Evolutionary conservation across 2,329 filamentous ascomycete species (phyloP).

Genomic region (Talaromyces verruculosus): DNA sequence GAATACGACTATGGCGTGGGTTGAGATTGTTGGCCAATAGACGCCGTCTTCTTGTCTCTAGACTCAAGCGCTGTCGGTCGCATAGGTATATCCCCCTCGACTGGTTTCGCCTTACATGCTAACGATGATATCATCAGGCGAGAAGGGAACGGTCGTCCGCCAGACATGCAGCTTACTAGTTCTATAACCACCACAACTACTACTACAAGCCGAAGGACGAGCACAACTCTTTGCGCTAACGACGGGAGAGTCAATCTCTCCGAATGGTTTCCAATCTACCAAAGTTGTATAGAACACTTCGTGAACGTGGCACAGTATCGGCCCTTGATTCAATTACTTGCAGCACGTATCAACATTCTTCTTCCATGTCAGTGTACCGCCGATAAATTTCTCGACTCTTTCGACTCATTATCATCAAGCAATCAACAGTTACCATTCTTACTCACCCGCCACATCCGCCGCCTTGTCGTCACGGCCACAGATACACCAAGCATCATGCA

Average conservation of each 20-base stretch:
- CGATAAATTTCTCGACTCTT: constrained; percentile 39
- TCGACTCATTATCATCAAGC: constrained; percentile 30
- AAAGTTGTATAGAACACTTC: constrained; percentile 84
- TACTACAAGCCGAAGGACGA: not conserved
- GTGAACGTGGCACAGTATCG: constrained; percentile 83
- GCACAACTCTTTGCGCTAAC: constrained; percentile 22
- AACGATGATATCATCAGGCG: not conserved
- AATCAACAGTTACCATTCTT: constrained; percentile 52
- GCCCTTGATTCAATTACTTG: constrained; percentile 75
- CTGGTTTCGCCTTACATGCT: not conserved
- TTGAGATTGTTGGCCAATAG: too few species aligned
- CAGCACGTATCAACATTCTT: constrained; percentile 87
- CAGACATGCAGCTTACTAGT: not conserved
- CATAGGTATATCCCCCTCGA: too few species aligned
- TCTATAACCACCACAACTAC: not conserved
- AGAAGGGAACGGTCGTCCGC: not conserved
- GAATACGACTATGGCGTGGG: not conserved
- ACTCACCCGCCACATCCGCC: constrained; percentile 84
- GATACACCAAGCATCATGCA: constrained; percentile 80
- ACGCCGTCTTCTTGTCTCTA: too few species aligned
- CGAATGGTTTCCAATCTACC: constrained; percentile 86
- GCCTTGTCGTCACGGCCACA: constrained; percentile 87
- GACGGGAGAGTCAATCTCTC: constrained; percentile 62
- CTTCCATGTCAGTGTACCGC: constrained; percentile 73
- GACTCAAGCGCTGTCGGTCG: too few species aligned